These are phyloP conservation scores for Astrocystis sublimbata DNA, from an alignment of 495 filamentous ascomycete genomes.

Conservation along the genomic window DNA sequence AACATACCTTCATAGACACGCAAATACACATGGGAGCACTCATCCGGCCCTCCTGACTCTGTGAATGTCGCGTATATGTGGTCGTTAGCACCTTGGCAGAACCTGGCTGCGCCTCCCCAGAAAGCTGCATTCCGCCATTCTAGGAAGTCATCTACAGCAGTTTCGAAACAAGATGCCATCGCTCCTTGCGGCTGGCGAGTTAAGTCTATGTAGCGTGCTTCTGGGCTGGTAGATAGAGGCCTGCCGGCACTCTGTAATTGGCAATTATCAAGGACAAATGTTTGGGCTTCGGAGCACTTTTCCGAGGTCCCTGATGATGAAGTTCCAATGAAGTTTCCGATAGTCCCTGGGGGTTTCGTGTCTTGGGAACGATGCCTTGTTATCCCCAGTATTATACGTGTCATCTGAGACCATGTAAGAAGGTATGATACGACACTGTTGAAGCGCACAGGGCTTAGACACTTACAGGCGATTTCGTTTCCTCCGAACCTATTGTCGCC, in stretches of 20 bases:
- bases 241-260: background rate
- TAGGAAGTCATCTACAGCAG: background rate
- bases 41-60: background rate
- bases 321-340: background rate
- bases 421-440: background rate
- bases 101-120: constrained; percentile 4
- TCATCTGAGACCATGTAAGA: background rate
- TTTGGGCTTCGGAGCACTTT: constrained; percentile 1
- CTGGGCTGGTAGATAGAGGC: background rate
- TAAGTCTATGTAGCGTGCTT: constrained; percentile 2
- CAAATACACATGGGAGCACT: background rate
- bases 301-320: background rate
- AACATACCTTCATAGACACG: constrained; percentile 5
- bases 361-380: background rate
- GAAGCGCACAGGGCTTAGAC: background rate
- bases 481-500: background rate
- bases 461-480: background rate
- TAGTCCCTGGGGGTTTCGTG: background rate
- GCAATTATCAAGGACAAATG: background rate
- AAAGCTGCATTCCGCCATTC: constrained; percentile 13
- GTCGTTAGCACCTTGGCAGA: background rate
- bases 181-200: background rate
- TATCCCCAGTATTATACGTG: background rate
- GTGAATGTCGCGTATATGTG: constrained; percentile 10
- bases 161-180: background rate